Evolutionary conservation across 2,329 filamentous ascomycete genomes (phyloP), one percentile per base, ranked within the genome.

Genomic region (Achaetomium macrosporum): DNA sequence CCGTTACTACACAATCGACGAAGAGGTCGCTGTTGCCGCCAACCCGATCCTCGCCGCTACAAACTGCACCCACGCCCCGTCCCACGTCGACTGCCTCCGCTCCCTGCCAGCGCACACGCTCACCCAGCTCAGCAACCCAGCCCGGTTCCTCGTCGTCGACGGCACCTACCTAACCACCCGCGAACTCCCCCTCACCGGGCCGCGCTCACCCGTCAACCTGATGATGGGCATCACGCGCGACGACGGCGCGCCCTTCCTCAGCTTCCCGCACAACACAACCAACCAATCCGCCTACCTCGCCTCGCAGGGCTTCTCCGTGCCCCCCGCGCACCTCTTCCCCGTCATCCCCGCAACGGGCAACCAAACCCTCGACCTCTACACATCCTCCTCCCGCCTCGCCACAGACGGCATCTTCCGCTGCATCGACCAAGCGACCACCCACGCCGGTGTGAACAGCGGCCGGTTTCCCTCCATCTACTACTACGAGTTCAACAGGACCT

Each of bases 341-440:
- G 60, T 75, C 29, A 71, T 73, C 17, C 57, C 71, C 25, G 7
- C 25, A 2, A 76, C 77, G 47, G 53, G 72, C 9, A 82, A 76
- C 60, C 53, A 62, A 49, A 74, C 79, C 0, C 71, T 79, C 7
- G 74, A 81, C 54, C 70, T 80, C 2, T 83, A 77, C 71, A 81
- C 80, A 55, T 70, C 77, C 33, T 73, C 74, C 17, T 69, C 76
- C 7, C 76, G 76, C 6, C 69, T 83, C 39, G 74, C 77, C 2
- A 83, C 80, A 2, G 80, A 84, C 63, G 77, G 73, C 47, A 74
- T 76, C 9, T 83, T 83, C 70, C 76, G 79, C 52, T 84, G 81
- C 63, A 68, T 79, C 47, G 78, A 82, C 62, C 74, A 83, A 64
- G 79, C 79, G 5, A 83, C 80, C 2, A 76, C 76, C 7, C 76